Conservation (phyloP, 1,139 yeast species). For the Scheffersomyces segobiensis region DNA sequence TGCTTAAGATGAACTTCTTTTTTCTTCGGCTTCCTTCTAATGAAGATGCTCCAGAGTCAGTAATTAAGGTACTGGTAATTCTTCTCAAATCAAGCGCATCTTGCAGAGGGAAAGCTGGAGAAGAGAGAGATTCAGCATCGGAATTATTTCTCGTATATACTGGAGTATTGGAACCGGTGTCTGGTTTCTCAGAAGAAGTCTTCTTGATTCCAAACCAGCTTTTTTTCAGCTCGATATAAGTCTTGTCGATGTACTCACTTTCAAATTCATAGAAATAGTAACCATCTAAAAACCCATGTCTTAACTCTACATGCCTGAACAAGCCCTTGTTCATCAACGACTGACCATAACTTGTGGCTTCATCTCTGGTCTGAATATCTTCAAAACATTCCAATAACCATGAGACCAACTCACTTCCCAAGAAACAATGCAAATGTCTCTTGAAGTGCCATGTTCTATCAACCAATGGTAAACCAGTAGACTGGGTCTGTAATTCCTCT, state of each 20-base stretch:
- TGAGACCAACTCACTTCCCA: constrained; percentile 81
- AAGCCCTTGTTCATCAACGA: constrained; percentile 67
- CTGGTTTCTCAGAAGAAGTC: constrained; percentile 6
- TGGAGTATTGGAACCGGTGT: constrained; percentile 13
- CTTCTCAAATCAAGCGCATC: constrained; percentile 25
- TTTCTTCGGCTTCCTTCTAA: constrained; percentile 29
- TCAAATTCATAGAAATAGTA: constrained; percentile 83
- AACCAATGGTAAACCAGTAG: constrained; percentile 61
- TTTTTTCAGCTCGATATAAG: constrained; percentile 18
- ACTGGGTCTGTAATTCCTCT: constrained; percentile 61
- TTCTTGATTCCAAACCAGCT: constrained; percentile 40
- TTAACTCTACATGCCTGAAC: constrained; percentile 75
- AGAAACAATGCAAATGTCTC: constrained; percentile 72
- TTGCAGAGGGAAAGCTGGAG: constrained; percentile 23
- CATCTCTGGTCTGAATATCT: constrained; percentile 79
- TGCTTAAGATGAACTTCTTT: constrained; percentile 50
- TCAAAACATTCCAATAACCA: constrained; percentile 81
- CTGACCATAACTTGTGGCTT: constrained; percentile 81
- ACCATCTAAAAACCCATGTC: constrained; percentile 88
- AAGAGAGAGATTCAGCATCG: constrained; percentile 27
- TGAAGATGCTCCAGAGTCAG: constrained; percentile 32
- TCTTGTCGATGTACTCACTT: constrained; percentile 51
- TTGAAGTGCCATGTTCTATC: constrained; percentile 94
- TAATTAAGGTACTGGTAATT: constrained; percentile 22
- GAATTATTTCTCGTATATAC: constrained; percentile 26